These are phyloP conservation scores for Oryza australiensis DNA, from an alignment of 176 grass and related monocot genomes.

Conservation along the genomic window DNA sequence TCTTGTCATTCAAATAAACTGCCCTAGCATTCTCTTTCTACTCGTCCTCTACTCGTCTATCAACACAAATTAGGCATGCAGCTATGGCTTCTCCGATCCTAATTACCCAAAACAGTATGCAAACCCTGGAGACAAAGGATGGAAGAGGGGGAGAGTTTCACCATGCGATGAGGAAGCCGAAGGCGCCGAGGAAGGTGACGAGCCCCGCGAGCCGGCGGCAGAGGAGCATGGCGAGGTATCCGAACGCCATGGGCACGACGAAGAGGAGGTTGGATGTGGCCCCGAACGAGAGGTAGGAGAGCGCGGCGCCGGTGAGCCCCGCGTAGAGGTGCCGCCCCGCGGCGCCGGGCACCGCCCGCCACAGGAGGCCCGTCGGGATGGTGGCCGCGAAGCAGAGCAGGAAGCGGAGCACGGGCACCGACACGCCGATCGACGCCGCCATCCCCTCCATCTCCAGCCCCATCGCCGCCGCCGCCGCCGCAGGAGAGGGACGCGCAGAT, in stretches of 20 bases:
- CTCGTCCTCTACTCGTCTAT: not conserved
- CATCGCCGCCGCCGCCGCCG: conserved; percentile 41
- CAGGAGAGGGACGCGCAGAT: conserved; percentile 28
- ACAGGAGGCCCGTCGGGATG: conserved; percentile 79
- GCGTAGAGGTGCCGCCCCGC: conserved; percentile 81
- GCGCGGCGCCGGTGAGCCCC: conserved; percentile 64
- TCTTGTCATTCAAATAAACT: conserved; percentile 25
- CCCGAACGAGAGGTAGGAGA: conserved; percentile 94
- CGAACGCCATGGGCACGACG: conserved; percentile 73
- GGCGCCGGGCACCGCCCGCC: conserved; percentile 63
- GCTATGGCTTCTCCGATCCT: not conserved
- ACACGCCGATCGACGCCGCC: conserved; percentile 89
- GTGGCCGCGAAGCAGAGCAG: conserved; percentile 94
- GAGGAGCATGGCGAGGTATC: conserved; percentile 82
- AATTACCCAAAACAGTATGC: conserved; percentile 4
- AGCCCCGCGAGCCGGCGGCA: conserved; percentile 66
- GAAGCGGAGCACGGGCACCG: conserved; percentile 92
- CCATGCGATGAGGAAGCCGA: conserved; percentile 96
- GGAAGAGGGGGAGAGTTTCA: conserved; percentile 34
- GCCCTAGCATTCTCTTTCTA: not conserved
- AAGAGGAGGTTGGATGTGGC: conserved; percentile 91
- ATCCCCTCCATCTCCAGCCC: conserved; percentile 76
- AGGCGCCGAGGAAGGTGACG: conserved; percentile 84
- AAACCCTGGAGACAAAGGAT: conserved; percentile 14
- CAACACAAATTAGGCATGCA: conserved; percentile 16